Percentiles rank a stretch among this genome's conserved stretches.
phyloP scores from a whole-genome alignment of 169 alveolate genomes.

The Cryptosporidium meleagridis region DNA sequence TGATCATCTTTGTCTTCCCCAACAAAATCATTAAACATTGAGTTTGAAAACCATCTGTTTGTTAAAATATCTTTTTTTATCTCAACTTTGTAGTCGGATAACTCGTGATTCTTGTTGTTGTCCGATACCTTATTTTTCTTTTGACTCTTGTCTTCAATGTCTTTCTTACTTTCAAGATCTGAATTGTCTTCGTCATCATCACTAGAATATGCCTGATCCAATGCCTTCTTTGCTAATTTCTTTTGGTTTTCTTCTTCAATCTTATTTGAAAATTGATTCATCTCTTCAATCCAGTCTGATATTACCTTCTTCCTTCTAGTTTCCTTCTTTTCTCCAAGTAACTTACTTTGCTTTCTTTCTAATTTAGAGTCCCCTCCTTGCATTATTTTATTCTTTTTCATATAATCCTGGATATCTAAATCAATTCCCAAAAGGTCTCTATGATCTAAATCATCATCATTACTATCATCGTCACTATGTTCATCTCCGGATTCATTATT shows the following conservation, averaged over 20 bases:
- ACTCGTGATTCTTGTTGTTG: background rate
- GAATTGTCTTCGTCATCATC: slow-evolving; percentile 70
- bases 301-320: slow-evolving; percentile 79
- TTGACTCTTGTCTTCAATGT: background rate
- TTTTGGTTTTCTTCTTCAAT: slow-evolving; percentile 77
- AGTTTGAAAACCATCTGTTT: slow-evolving; percentile 71
- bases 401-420: slow-evolving; percentile 78
- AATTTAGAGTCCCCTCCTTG: background rate
- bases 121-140: slow-evolving; percentile 16
- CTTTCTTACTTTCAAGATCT: background rate
- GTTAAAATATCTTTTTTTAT: slow-evolving; percentile 39
- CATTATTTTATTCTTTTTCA: slow-evolving; percentile 65
- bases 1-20: background rate
- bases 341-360: slow-evolving; percentile 21
- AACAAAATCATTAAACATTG: slow-evolving; percentile 46
- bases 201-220: slow-evolving; percentile 75
- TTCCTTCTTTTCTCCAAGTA: slow-evolving; percentile 63
- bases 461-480: background rate
- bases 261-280: slow-evolving; percentile 77
- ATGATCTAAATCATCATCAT: slow-evolving; percentile 73
- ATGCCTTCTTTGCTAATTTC: slow-evolving; percentile 76
- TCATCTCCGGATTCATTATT: background rate
- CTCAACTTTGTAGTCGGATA: slow-evolving; percentile 16
- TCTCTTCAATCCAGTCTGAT: slow-evolving; percentile 78
- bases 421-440: slow-evolving; percentile 76